phyloP scores from a whole-genome alignment of 73 alveolate genomes.

The Paramecium caudatum region DNA sequence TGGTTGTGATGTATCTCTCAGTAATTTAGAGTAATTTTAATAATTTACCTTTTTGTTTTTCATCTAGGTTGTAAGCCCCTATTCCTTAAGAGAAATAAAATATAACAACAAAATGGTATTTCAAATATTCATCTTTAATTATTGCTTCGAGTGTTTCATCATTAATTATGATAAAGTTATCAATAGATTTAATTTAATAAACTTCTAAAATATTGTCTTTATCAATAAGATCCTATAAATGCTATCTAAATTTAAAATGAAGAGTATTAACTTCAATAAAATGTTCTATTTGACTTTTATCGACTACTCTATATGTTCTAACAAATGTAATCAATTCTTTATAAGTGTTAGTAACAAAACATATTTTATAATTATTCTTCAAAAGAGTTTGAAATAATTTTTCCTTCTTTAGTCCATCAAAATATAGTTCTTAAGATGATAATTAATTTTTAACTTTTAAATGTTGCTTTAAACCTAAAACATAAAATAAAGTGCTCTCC shows the following conservation, averaged over 20 bases:
- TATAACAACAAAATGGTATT: slow-evolving; percentile 37
- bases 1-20: background rate
- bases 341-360: background rate
- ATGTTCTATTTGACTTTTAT: background rate
- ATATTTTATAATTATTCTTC: background rate
- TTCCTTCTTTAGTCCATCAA: background rate
- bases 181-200: background rate
- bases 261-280: slow-evolving; percentile 14
- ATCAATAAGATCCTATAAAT: background rate
- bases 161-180: background rate
- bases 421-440: background rate
- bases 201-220: background rate
- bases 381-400: background rate
- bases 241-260: slow-evolving; percentile 37
- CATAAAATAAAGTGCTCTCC: background rate
- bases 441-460: background rate
- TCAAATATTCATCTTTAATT: slow-evolving; percentile 11
- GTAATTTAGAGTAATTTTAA: background rate
- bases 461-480: slow-evolving; percentile 12
- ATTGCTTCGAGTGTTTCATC: slow-evolving; percentile 8
- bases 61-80: slow-evolving; percentile 25
- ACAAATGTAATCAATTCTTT: slow-evolving; percentile 35
- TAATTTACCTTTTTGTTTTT: slow-evolving; percentile 8
- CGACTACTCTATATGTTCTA: background rate
- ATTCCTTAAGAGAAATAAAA: slow-evolving; percentile 6